Conservation (phyloP, 2,329 filamentous ascomycete species). For the Ophiocordyceps unilateralis region DNA sequence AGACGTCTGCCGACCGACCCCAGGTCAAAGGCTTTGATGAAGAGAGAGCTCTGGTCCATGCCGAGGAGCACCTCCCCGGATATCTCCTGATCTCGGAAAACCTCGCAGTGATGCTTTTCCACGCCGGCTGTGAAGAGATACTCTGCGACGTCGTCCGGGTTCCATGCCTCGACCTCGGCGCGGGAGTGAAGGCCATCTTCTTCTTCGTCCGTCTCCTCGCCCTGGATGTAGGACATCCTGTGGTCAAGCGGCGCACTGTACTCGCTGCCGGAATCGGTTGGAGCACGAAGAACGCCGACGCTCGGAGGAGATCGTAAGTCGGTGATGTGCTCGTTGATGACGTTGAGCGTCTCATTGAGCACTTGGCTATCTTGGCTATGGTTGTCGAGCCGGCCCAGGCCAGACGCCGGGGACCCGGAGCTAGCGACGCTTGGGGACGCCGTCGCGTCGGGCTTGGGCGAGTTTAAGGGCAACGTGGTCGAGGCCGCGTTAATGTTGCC, state of each 20-base stretch:
- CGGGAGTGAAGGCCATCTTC: conserved; percentile 54
- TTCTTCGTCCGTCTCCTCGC: conserved; percentile 90
- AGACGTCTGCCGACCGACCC: conserved; percentile 77
- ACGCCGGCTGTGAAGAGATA: conserved; percentile 75
- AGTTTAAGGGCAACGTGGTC: conserved; percentile 28
- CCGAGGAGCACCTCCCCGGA: conserved; percentile 80
- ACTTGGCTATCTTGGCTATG: conserved; percentile 46
- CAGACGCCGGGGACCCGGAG: conserved; percentile 11
- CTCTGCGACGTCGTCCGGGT: conserved; percentile 66
- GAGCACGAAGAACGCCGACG: conserved; percentile 32
- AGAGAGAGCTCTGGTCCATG: conserved; percentile 90
- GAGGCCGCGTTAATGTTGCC: conserved; percentile 9
- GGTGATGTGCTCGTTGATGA: conserved; percentile 94
- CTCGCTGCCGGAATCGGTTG: conserved; percentile 72
- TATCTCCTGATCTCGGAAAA: conserved; percentile 93
- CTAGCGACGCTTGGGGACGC: conserved; percentile 10
- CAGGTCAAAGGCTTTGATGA: conserved; percentile 88
- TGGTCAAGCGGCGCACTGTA: conserved; percentile 68
- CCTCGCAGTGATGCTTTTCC: conserved; percentile 78
- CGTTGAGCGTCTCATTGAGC: conserved; percentile 84
- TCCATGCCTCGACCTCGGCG: conserved; percentile 65
- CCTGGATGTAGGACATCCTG: conserved; percentile 78
- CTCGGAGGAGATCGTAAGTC: conserved; percentile 48
- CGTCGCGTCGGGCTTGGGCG: conserved; percentile 17
- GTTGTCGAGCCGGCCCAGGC: conserved; percentile 21